Base-by-base conservation (phyloP, 2,329 filamentous ascomycete genomes). In the Alternaria sp. region DNA sequence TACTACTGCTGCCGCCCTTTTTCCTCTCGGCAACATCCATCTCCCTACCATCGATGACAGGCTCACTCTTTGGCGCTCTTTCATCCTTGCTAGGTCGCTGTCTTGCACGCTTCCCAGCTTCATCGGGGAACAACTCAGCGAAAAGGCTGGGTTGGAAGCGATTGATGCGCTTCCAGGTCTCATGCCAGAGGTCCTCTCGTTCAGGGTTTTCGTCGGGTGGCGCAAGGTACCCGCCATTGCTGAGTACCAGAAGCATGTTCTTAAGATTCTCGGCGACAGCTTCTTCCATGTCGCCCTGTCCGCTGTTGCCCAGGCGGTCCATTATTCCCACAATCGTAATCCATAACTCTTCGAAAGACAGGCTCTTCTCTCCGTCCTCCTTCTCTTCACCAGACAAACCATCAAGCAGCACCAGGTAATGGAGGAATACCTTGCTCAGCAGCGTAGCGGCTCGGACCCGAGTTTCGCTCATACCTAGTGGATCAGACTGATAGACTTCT, bases 241-340 rank as follows among this genome's bases (percentile, higher is more conserved):
- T 89, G 93, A 99, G 97, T 71, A 99, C 95, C 9, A 99, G 85
- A 24, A 98, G 83, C 53, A 98, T 93, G 67, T 99, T 99, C 81
- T 99, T 99, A 59, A 99, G 82, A 66, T 93, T 95, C 79, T 99
- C 95, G 0, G 92, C 91, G 3, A 98, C 93, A 12, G 95, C 94
- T 82, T 99, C 95, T 80, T 96, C 93, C 75, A 96, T 81, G 71
- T 96, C 93, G 24, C 92, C 92, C 78, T 97, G 93, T 0, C 94
- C 94, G 72, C 92, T 95, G 73, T 97, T 97, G 89, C 97, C 96
- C 65, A 99, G 85, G 24, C 95, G 89, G 77, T 99, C 95, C 87
- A 99, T 93, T 54, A 97, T 92, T 69, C 94, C 93, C 66, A 98
- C 87, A 56, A 98, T 96, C 77, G 90, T 90, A 46, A 95, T 81